Evolutionary conservation across 2,329 filamentous ascomycete genomes (phyloP).

Genomic region (Colletotrichum sp.): DNA sequence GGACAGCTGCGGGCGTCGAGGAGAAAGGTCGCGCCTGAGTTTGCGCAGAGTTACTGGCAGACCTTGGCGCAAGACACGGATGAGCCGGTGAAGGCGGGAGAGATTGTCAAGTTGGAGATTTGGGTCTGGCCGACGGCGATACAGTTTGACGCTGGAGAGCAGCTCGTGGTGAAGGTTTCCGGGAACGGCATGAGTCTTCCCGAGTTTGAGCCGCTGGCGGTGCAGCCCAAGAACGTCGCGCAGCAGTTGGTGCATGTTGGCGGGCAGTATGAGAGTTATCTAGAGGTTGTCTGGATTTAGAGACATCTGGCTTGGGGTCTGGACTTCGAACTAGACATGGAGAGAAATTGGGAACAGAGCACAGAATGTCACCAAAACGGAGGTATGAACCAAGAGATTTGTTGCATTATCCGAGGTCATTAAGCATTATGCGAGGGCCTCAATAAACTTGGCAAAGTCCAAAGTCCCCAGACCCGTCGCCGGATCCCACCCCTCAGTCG

Average conservation of each 20-base stretch:
- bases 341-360: not conserved
- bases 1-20: not conserved
- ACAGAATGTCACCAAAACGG: not conserved
- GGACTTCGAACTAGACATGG: too few species aligned
- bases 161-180: not conserved
- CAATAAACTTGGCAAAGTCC: not conserved
- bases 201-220: not conserved
- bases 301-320: not conserved
- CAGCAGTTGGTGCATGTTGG: not conserved
- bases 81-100: not conserved
- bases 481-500: not conserved
- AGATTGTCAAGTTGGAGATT: not conserved
- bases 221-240: not conserved
- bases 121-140: conserved; percentile 1
- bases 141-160: not conserved
- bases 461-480: not conserved
- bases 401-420: accelerated
- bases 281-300: not conserved
- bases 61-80: not conserved
- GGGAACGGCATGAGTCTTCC: not conserved
- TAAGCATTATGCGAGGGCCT: not conserved
- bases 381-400: not conserved
- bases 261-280: not conserved
- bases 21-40: not conserved
- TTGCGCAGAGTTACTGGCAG: not conserved